A percentile compares a stretch with the other conserved stretches of the same genome.
phyloP scores from a whole-genome alignment of 257 asterid genomes.

The Nicotiana noctiflora region DNA sequence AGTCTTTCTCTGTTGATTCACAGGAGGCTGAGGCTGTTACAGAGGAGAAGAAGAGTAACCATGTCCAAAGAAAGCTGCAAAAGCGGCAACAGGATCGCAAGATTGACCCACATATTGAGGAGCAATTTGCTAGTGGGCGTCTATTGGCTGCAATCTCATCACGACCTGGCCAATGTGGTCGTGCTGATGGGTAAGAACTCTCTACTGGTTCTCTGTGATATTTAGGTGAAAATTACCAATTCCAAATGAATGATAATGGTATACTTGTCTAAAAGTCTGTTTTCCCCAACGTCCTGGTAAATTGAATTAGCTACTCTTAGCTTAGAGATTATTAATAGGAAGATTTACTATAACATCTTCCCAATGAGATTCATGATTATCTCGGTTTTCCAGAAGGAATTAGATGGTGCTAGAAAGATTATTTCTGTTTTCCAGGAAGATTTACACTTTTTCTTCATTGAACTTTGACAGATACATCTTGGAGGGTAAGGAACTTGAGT shows the following conservation, averaged over 20 bases:
- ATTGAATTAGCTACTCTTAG: too few species aligned
- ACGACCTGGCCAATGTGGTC: slow-evolving; percentile 41
- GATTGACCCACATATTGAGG: slow-evolving; percentile 37
- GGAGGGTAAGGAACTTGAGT: slow-evolving; percentile 16
- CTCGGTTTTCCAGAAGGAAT: too few species aligned
- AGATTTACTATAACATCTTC: background rate
- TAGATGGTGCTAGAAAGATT: too few species aligned
- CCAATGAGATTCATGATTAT: background rate
- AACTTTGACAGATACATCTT: slow-evolving; percentile 10
- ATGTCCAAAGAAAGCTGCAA: slow-evolving; percentile 29
- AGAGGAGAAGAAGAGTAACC: slow-evolving; percentile 36
- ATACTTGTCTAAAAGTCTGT: background rate
- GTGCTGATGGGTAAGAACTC: slow-evolving; percentile 31
- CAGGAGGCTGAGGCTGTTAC: slow-evolving; percentile 29
- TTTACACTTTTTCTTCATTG: background rate
- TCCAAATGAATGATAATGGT: background rate
- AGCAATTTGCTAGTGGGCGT: slow-evolving; percentile 31
- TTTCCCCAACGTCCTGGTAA: background rate
- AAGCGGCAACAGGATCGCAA: slow-evolving; percentile 37
- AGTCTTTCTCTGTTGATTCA: background rate
- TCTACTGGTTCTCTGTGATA: background rate
- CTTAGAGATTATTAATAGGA: background rate
- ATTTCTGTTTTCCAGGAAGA: too few species aligned
- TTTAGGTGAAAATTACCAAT: background rate
- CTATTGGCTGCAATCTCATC: slow-evolving; percentile 36